phyloP scores from a whole-genome alignment of 2,329 filamentous ascomycete species.

The Monilinia fructicola region DNA sequence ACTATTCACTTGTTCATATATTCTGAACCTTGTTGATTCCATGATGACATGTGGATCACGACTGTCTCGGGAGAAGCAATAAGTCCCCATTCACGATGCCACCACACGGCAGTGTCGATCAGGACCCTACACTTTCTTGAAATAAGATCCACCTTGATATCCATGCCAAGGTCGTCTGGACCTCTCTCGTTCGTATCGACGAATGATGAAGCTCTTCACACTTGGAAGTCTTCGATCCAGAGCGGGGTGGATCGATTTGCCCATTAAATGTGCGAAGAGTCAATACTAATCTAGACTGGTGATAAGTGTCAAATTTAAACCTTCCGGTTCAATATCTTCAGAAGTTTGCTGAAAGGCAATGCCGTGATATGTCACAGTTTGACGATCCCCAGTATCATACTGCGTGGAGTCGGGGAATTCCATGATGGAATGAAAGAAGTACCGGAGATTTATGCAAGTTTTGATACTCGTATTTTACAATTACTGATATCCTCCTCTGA shows the following conservation, averaged over 20 bases:
- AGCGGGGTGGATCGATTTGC: background rate
- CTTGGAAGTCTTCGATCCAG: background rate
- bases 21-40: background rate
- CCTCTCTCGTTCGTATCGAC: background rate
- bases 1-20: background rate
- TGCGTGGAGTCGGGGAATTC: background rate
- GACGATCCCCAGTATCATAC: too few species aligned
- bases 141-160: background rate
- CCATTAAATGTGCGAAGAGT: background rate
- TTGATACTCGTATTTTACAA: background rate
- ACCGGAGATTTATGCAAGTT: background rate
- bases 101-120: background rate
- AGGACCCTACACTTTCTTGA: background rate
- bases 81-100: background rate
- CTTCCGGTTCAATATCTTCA: background rate
- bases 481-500: background rate
- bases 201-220: background rate
- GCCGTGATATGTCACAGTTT: too few species aligned
- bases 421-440: conserved; percentile 4
- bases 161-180: conserved; percentile 6
- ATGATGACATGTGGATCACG: background rate
- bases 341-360: background rate
- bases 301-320: background rate
- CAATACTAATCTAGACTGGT: background rate
- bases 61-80: background rate